Conservation (phyloP, 2,329 filamentous ascomycete species). For the Scedosporium aurantiacum region DNA sequence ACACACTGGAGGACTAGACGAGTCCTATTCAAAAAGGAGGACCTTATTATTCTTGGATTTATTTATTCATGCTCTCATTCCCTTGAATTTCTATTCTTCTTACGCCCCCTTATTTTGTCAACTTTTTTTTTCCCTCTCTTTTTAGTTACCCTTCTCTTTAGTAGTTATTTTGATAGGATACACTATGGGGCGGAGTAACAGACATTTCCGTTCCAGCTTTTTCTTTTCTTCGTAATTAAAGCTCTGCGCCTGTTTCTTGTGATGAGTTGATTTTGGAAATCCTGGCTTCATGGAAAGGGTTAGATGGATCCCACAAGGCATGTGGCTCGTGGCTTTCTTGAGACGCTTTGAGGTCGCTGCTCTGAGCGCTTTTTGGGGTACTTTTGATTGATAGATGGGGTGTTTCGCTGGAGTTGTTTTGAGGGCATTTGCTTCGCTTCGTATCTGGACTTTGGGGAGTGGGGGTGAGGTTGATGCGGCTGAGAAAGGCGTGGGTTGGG, state of each 20-base stretch:
- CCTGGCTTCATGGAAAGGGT: no score
- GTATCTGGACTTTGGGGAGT: no score
- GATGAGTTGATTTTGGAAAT: background rate
- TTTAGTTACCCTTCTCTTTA: background rate
- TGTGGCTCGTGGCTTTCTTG: no score
- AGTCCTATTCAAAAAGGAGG: background rate
- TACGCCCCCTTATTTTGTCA: no score
- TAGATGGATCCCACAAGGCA: no score
- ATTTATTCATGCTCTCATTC: slow-evolving; percentile 5
- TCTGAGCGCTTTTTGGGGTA: no score
- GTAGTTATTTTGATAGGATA: background rate
- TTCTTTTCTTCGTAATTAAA: background rate
- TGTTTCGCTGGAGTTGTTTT: no score
- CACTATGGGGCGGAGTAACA: background rate
- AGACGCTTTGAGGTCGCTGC: no score
- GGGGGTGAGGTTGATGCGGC: no score
- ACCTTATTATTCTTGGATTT: background rate
- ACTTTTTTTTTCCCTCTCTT: background rate
- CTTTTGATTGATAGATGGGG: no score
- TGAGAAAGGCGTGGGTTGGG: no score
- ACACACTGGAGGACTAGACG: background rate
- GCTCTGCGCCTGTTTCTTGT: background rate
- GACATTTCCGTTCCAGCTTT: background rate
- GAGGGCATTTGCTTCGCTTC: no score
- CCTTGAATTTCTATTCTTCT: background rate